Percentiles rank a stretch among this genome's conserved stretches.
These are phyloP conservation scores for Cadophora sp. DNA, from an alignment of 2,329 filamentous ascomycete species.

Conservation along the genomic window DNA sequence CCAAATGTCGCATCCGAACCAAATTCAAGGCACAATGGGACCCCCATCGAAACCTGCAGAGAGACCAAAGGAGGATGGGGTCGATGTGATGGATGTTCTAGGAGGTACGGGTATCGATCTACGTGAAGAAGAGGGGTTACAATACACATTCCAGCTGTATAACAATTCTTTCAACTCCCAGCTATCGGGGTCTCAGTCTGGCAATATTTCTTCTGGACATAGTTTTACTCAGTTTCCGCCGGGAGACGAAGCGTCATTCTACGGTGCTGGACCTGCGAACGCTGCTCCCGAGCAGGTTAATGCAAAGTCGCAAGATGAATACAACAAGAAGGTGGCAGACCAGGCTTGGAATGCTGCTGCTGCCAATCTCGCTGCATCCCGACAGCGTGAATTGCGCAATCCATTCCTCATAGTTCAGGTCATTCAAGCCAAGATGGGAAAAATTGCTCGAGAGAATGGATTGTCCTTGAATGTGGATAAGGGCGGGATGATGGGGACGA, in stretches of 20 bases:
- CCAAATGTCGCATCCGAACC: conserved; percentile 10
- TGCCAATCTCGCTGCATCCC: conserved; percentile 57
- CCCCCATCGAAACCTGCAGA: conserved; percentile 68
- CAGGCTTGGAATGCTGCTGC: conserved; percentile 71
- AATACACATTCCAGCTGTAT: conserved; percentile 75
- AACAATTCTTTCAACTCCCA: conserved; percentile 57
- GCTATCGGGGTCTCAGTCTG: conserved; percentile 49
- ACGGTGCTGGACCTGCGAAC: conserved; percentile 69
- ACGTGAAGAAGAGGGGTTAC: conserved; percentile 74
- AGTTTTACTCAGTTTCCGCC: conserved; percentile 63
- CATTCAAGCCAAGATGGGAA: conserved; percentile 54
- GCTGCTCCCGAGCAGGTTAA: conserved; percentile 59
- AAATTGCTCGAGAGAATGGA: conserved; percentile 64
- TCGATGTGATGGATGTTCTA: conserved; percentile 84
- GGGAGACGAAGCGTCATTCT: conserved; percentile 63
- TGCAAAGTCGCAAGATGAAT: conserved; percentile 64
- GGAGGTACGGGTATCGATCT: conserved; percentile 87
- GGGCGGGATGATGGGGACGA: conserved; percentile 57
- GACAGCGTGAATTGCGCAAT: conserved; percentile 63
- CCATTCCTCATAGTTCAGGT: conserved; percentile 51
- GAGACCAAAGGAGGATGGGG: conserved; percentile 59
- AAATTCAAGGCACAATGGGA: conserved; percentile 53
- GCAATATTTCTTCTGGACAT: conserved; percentile 48
- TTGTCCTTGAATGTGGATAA: conserved; percentile 61
- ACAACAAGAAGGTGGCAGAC: conserved; percentile 69